Conservation (phyloP, 148 eudicot genomes). For the Mesembryanthemum crystallinum region DNA sequence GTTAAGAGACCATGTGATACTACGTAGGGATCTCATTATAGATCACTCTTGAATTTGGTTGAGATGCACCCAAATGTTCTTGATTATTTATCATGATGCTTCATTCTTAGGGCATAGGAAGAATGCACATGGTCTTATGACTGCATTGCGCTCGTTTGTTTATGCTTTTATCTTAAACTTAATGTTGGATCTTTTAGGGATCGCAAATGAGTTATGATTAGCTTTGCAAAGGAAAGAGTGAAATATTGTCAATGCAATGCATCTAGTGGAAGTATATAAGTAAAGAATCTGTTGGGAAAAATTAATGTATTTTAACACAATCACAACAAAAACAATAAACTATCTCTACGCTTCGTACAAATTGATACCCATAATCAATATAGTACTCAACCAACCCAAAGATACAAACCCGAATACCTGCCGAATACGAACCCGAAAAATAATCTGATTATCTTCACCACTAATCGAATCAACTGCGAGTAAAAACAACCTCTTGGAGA, state of each 20-base stretch:
- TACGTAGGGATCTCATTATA: constrained; percentile 8
- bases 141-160: not conserved
- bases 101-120: not conserved
- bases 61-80: not conserved
- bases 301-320: too few relatives aligned
- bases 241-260: constrained; percentile 30
- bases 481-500: too few relatives aligned
- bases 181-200: constrained; percentile 11
- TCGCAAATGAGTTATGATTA: constrained; percentile 14
- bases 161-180: not conserved
- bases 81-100: constrained; percentile 3
- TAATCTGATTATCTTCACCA: too few relatives aligned
- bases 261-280: constrained; percentile 12
- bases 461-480: too few relatives aligned
- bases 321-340: too few relatives aligned
- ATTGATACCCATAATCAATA: too few relatives aligned
- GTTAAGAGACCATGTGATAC: not conserved
- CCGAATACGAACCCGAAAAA: too few relatives aligned
- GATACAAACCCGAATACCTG: too few relatives aligned
- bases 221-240: constrained; percentile 25
- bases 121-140: not conserved
- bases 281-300: not conserved
- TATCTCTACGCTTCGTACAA: too few relatives aligned
- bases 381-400: too few relatives aligned
- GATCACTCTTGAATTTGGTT: not conserved